phyloP scores from a whole-genome alignment of 2,329 filamentous ascomycete species.

The Aureobasidium sp. region DNA sequence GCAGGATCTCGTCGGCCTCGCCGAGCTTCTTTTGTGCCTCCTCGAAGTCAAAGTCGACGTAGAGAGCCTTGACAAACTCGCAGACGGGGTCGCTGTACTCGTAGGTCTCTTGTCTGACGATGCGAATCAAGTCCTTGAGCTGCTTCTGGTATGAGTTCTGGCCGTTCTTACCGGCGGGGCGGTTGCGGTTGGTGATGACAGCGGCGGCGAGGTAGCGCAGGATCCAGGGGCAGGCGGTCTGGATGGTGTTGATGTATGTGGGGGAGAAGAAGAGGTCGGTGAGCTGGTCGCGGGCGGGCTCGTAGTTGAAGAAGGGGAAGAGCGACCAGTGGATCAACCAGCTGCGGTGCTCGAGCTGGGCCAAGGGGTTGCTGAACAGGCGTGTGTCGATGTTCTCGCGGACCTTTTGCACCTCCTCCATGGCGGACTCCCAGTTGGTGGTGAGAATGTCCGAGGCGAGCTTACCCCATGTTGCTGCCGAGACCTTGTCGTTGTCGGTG shows the following conservation, averaged over 20 bases:
- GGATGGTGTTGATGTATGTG: conserved; percentile 98
- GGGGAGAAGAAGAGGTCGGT: conserved; percentile 97
- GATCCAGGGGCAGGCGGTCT: conserved; percentile 95
- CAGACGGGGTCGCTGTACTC: conserved; percentile 96
- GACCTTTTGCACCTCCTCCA: conserved; percentile 85
- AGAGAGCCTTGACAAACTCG: conserved; percentile 91
- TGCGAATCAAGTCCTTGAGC: conserved; percentile 91
- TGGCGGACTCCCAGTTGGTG: conserved; percentile 88
- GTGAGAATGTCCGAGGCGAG: conserved; percentile 92
- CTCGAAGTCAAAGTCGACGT: conserved; percentile 95
- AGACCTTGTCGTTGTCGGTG: conserved; percentile 96
- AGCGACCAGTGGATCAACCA: conserved; percentile 98
- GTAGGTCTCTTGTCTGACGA: conserved; percentile 94
- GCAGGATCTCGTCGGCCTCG: conserved; percentile 84
- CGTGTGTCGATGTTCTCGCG: conserved; percentile 89
- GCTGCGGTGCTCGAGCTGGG: conserved; percentile 91
- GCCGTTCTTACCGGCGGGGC: conserved; percentile 77
- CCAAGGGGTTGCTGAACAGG: conserved; percentile 92
- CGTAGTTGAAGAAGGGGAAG: conserved; percentile 98
- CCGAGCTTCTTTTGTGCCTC: conserved; percentile 85
- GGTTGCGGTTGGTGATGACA: conserved; percentile 77
- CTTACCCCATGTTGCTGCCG: conserved; percentile 95
- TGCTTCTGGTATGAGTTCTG: conserved; percentile 97
- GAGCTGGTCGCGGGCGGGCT: conserved; percentile 79
- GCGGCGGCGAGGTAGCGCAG: conserved; percentile 88